Base-by-base conservation (phyloP, 805 yeast genomes). In the Teunomyces kruisii region DNA sequence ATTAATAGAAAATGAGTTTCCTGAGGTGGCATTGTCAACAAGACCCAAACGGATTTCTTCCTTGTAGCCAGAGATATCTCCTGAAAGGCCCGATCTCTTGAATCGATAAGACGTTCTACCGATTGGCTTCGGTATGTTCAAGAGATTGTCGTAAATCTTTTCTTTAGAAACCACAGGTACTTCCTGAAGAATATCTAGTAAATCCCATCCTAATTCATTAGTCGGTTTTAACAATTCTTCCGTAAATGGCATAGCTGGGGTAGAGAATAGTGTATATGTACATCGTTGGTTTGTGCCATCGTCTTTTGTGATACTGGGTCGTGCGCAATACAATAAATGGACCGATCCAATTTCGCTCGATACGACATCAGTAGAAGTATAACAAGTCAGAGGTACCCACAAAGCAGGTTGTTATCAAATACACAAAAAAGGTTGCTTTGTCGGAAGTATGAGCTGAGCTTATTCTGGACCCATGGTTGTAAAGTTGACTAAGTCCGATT, bases 1-100 rank as follows among this genome's bases (percentile, higher is more conserved):
- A 26, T 79, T 81, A 46, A 90, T 61, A 1, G 96, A 84, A 38
- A 90, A 69, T 0, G 96, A 86, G 48, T 83, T 84, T 9, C 83
- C 74, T 12, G 90, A 79, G 36, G 79, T 79, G 7, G 83, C 81
- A 43, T 67, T 67, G 46, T 84, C 83, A 13, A 80, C 76, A 22
- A 64, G 72, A 10, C 61, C 59, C 9, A 64, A 45, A 6, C 61
- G 58, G 9, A 69, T 46, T 43, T 77, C 81, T 61, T 91, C 96
- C 31, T 76, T 68, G 51, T 80, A 83, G 0, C 80, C 74, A 1
- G 67, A 65, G n/a, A 92, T 81, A 3, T 65, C 56, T 10, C 97
- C 97, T 1, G 75, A 74, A 4, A 94, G 75, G 1, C 98, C 98
- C 6, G 69, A 60, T 56, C 99, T 75, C 48, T 79, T 79, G 64